These are phyloP conservation scores for Clarireedia monteithiana DNA, from an alignment of 2,329 filamentous ascomycete genomes.

Conservation along the genomic window DNA sequence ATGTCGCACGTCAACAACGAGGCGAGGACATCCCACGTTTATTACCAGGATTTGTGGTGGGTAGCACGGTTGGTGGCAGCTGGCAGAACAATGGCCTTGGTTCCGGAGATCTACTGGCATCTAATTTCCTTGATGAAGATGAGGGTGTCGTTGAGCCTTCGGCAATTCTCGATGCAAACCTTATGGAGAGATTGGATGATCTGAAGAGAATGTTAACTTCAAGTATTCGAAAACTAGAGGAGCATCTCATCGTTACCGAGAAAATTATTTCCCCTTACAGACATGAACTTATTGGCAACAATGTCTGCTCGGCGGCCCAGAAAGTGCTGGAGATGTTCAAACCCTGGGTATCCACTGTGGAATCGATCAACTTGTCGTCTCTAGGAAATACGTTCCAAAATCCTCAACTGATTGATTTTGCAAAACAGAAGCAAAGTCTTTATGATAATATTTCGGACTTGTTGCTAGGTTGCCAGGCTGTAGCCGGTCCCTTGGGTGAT, in stretches of 20 bases:
- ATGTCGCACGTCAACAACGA: slow-evolving; percentile 86
- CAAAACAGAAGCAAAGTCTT: slow-evolving; percentile 81
- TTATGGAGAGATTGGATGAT: slow-evolving; percentile 80
- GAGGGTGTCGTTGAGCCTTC: slow-evolving; percentile 66
- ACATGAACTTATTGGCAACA: slow-evolving; percentile 75
- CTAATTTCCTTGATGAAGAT: slow-evolving; percentile 80
- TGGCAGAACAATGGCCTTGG: slow-evolving; percentile 71
- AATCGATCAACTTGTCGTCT: slow-evolving; percentile 82
- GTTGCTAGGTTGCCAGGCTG: slow-evolving; percentile 76
- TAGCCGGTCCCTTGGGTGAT: slow-evolving; percentile 85
- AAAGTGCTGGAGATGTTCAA: slow-evolving; percentile 84
- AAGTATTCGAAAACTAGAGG: slow-evolving; percentile 79
- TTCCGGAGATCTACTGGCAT: slow-evolving; percentile 62
- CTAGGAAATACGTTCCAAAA: slow-evolving; percentile 73
- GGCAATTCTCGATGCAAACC: slow-evolving; percentile 62
- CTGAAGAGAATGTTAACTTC: slow-evolving; percentile 78
- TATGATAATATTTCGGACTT: slow-evolving; percentile 93
- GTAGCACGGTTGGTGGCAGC: slow-evolving; percentile 74
- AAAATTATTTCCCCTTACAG: slow-evolving; percentile 73
- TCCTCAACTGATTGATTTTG: slow-evolving; percentile 80
- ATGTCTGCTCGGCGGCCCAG: slow-evolving; percentile 68
- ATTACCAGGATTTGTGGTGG: slow-evolving; percentile 86
- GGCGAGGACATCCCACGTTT: slow-evolving; percentile 91
- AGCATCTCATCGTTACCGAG: slow-evolving; percentile 68
- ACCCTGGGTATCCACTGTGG: slow-evolving; percentile 81